These are phyloP conservation scores for Rhynchospora breviuscula DNA, from an alignment of 176 grass and related monocot species.

Conservation along the genomic window DNA sequence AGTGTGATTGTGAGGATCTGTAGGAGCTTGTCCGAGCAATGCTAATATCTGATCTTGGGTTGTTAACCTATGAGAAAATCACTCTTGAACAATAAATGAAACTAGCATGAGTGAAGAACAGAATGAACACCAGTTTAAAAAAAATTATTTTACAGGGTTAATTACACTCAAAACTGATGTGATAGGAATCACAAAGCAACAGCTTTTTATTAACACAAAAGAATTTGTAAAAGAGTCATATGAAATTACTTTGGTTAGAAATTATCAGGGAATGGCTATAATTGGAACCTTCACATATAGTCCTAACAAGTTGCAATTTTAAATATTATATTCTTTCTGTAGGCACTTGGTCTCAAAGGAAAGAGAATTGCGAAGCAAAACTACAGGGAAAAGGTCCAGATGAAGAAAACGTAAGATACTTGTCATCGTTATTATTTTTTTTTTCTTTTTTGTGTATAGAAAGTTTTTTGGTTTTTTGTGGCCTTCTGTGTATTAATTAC, in stretches of 20 bases:
- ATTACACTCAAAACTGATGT: too few species aligned
- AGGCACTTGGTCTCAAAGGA: constrained; percentile 73
- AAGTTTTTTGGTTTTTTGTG: neutral
- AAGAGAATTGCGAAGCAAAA: constrained; percentile 87
- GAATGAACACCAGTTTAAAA: too few species aligned
- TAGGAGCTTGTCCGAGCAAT: neutral
- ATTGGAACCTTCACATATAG: neutral
- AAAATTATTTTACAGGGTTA: too few species aligned
- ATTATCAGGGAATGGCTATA: neutral
- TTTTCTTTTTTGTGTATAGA: neutral
- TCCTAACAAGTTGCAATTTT: neutral
- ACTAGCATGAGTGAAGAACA: neutral
- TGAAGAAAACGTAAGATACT: constrained; percentile 89
- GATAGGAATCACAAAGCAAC: neutral
- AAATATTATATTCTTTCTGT: neutral
- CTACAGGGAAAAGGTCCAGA: constrained; percentile 77
- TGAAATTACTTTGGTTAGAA: neutral
- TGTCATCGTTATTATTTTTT: neutral
- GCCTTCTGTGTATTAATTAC: too few species aligned
- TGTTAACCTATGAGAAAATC: neutral
- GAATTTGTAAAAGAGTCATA: neutral
- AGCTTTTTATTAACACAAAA: neutral
- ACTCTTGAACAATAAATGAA: neutral
- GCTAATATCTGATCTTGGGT: neutral
- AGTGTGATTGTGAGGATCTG: neutral